These are phyloP conservation scores for Cyclostephanos tholiformis DNA, from an alignment of 108 stramenopile species.

Conservation along the genomic window DNA sequence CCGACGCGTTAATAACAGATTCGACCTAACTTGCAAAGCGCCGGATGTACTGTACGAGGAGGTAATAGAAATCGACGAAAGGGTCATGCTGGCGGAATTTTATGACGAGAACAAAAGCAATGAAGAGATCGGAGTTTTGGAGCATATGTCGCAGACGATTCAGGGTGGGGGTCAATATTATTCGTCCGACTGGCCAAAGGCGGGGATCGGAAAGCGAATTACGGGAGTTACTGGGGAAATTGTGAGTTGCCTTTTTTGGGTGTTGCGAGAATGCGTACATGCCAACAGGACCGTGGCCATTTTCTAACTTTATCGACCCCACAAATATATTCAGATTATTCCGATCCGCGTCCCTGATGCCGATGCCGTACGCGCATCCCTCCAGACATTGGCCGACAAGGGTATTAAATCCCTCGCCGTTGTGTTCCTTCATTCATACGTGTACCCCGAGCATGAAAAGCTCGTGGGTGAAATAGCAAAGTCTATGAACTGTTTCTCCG, in stretches of 20 bases:
- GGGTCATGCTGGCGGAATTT: conserved; percentile 80
- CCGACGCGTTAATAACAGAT: conserved; percentile 20
- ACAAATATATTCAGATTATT: conserved; percentile 11
- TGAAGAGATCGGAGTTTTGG: conserved; percentile 20
- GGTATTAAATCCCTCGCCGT: conserved; percentile 91
- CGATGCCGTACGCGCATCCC: conserved; percentile 54
- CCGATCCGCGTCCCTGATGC: conserved; percentile 70
- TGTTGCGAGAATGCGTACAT: no score
- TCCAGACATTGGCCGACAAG: conserved; percentile 64
- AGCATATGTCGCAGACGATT: conserved; percentile 8
- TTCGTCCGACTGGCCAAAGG: conserved; percentile 42
- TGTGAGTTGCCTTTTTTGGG: conserved; percentile 28
- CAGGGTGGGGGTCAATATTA: conserved; percentile 1
- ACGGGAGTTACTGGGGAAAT: conserved; percentile 84
- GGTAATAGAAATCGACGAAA: conserved; percentile 95
- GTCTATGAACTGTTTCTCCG: conserved; percentile 85
- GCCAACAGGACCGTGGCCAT: background rate
- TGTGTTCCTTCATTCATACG: conserved; percentile 51
- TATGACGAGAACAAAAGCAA: conserved; percentile 50
- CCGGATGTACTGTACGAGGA: conserved; percentile 88
- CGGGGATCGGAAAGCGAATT: conserved; percentile 41
- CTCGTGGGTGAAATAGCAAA: conserved; percentile 77
- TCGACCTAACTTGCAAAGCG: conserved; percentile 73
- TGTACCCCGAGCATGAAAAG: conserved; percentile 87
- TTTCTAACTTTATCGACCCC: conserved; percentile 17